Evolutionary conservation across 2,329 filamentous ascomycete species (phyloP).

Genomic region (Aureobasidium sp.): DNA sequence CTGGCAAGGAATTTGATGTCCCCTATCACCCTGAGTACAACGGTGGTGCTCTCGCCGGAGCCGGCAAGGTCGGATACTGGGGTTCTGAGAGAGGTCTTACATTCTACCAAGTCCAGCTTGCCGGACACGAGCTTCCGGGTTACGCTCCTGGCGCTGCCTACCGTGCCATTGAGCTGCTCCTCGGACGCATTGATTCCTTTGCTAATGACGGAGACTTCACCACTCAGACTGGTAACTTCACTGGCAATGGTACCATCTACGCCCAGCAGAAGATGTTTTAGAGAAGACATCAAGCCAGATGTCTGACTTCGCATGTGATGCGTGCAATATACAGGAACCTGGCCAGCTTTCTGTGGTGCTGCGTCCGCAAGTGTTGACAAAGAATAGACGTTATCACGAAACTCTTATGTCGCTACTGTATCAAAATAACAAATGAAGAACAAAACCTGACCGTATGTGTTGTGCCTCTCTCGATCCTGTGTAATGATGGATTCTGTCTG

Average conservation of each 20-base stretch:
- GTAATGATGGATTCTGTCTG: too few species aligned
- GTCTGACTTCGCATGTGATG: neutral
- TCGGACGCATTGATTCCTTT: constrained; percentile 60
- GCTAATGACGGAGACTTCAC: constrained; percentile 31
- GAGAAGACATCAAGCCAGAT: neutral
- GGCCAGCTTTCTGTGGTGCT: neutral
- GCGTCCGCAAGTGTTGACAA: neutral
- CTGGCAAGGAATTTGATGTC: constrained; percentile 21
- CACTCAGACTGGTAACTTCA: constrained; percentile 28
- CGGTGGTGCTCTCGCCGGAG: constrained; percentile 16
- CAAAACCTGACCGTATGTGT: too few species aligned
- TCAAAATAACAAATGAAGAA: neutral
- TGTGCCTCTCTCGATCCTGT: too few species aligned
- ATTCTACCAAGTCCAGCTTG: constrained; percentile 23
- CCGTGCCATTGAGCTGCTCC: constrained; percentile 65
- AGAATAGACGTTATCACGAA: neutral
- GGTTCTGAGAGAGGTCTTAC: constrained; percentile 25
- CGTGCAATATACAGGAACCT: neutral
- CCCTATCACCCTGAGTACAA: constrained; percentile 21
- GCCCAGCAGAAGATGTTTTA: neutral
- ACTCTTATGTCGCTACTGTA: neutral
- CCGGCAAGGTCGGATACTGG: constrained; percentile 22
- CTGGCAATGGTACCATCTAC: constrained; percentile 16
- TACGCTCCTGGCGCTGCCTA: constrained; percentile 48
- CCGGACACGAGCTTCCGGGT: constrained; percentile 22